Percentiles rank a stretch among this genome's conserved stretches.
Evolutionary conservation across 2,329 filamentous ascomycete species (phyloP).

Genomic region (Penicillium sp.): DNA sequence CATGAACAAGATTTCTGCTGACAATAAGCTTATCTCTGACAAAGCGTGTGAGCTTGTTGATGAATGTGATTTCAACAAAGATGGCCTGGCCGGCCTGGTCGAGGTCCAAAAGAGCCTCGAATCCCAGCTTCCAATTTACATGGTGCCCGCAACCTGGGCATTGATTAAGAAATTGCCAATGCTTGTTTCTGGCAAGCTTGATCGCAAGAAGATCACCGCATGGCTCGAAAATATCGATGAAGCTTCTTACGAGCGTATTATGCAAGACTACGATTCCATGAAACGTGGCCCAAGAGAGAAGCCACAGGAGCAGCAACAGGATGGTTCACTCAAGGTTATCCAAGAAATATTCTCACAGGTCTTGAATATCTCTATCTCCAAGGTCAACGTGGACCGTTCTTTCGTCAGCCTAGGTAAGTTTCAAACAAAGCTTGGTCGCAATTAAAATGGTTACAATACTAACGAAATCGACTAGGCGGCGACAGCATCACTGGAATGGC

Average conservation of each 20-base stretch:
- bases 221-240: slow-evolving; percentile 50
- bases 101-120: slow-evolving; percentile 40
- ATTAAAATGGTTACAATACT: slow-evolving; percentile 2
- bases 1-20: slow-evolving; percentile 28
- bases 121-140: slow-evolving; percentile 46
- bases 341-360: slow-evolving; percentile 38
- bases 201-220: slow-evolving; percentile 39
- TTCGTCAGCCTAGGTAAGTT: slow-evolving; percentile 39
- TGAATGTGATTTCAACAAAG: slow-evolving; percentile 19
- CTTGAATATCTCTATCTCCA: slow-evolving; percentile 35
- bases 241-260: slow-evolving; percentile 40
- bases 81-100: slow-evolving; percentile 31
- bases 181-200: slow-evolving; percentile 38
- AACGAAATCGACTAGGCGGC: slow-evolving; percentile 28
- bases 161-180: slow-evolving; percentile 43
- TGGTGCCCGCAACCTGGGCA: slow-evolving; percentile 45
- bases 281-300: slow-evolving; percentile 26
- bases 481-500: slow-evolving; percentile 44
- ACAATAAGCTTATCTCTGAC: slow-evolving; percentile 29
- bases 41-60: slow-evolving; percentile 35
- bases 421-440: neutral
- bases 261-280: slow-evolving; percentile 36
- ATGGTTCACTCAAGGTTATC: slow-evolving; percentile 23
- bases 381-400: slow-evolving; percentile 35
- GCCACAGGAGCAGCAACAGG: slow-evolving; percentile 13